Evolutionary conservation across 345 rosid genomes (phyloP).

Genomic region (Ceriops zippeliana): DNA sequence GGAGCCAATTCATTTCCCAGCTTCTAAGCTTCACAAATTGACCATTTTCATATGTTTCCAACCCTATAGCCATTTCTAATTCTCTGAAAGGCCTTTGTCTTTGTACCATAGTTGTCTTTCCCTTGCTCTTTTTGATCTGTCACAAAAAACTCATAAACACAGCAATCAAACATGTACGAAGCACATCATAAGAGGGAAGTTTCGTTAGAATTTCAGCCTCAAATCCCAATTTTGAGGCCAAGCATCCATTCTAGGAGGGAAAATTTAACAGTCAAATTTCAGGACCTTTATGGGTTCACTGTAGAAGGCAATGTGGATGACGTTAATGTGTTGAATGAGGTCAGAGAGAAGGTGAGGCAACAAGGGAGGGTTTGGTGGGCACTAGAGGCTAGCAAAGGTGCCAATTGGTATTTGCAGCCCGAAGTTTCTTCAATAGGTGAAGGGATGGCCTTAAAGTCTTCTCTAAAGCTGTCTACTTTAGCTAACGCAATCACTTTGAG

Average conservation of each 20-base stretch:
- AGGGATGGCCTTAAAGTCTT: slow-evolving; percentile 81
- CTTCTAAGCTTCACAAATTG: slow-evolving; percentile 27
- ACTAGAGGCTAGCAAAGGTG: slow-evolving; percentile 96
- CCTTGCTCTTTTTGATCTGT: slow-evolving; percentile 22
- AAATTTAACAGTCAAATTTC: slow-evolving; percentile 80
- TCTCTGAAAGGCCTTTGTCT: slow-evolving; percentile 23
- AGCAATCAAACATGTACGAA: slow-evolving; percentile 46
- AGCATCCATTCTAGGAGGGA: slow-evolving; percentile 97
- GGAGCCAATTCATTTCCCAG: slow-evolving; percentile 15
- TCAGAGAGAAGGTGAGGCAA: slow-evolving; percentile 89
- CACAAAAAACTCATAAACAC: not conserved
- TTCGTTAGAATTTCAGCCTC: slow-evolving; percentile 64
- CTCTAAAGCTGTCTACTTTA: slow-evolving; percentile 70
- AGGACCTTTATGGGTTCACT: slow-evolving; percentile 87
- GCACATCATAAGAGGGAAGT: slow-evolving; percentile 61
- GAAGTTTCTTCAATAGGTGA: slow-evolving; percentile 53
- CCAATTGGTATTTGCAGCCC: slow-evolving; percentile 95
- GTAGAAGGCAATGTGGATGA: slow-evolving; percentile 99
- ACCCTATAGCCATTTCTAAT: slow-evolving; percentile 30
- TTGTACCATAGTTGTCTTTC: not conserved
- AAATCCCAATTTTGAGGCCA: slow-evolving; percentile 77
- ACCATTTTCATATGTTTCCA: slow-evolving; percentile 41
- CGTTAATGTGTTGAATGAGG: slow-evolving; percentile 88
- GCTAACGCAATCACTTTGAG: slow-evolving; percentile 84
- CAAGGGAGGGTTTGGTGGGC: slow-evolving; percentile 99